These are phyloP conservation scores for Aegilops bicornis DNA, from an alignment of 176 grass and related monocot genomes.

Conservation along the genomic window DNA sequence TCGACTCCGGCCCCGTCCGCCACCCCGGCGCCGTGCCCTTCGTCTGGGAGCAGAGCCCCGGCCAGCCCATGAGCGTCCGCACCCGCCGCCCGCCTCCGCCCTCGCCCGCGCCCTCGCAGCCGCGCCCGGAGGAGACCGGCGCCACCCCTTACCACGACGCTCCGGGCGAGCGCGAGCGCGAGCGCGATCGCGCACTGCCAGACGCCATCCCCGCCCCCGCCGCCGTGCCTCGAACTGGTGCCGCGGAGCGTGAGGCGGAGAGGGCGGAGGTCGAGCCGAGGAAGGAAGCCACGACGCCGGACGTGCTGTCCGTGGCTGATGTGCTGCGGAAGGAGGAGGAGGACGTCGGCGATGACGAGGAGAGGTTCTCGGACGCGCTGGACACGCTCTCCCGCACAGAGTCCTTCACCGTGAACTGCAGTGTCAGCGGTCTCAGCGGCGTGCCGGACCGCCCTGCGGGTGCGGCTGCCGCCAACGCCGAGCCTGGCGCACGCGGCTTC, in stretches of 20 bases:
- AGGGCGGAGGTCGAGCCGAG: not conserved
- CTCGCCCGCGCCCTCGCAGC: not conserved
- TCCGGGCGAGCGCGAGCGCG: not conserved
- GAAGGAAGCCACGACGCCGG: conserved; percentile 9
- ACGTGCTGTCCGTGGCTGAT: not conserved
- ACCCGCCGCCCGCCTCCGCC: conserved; percentile 23
- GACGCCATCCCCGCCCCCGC: no score
- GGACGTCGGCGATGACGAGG: conserved; percentile 58
- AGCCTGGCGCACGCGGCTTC: conserved; percentile 46
- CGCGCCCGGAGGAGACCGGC: conserved; percentile 24
- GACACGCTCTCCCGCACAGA: conserved; percentile 79
- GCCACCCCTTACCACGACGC: conserved; percentile 35
- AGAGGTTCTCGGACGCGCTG: conserved; percentile 87
- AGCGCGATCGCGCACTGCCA: not conserved
- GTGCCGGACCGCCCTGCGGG: not conserved
- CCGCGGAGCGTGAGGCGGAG: conserved; percentile 9
- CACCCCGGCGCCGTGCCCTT: conserved; percentile 84
- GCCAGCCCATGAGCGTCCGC: conserved; percentile 72
- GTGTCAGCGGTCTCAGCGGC: conserved; percentile 87
- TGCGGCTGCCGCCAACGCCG: not conserved
- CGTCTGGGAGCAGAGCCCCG: conserved; percentile 79
- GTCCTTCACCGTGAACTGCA: conserved; percentile 94
- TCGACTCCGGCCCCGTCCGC: conserved; percentile 66
- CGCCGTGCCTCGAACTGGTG: not conserved
- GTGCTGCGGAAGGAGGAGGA: conserved; percentile 4